Evolutionary conservation across 2,329 filamentous ascomycete species (phyloP), one percentile per base, ranked within the genome.

Genomic region (Triangularia verruculosa): DNA sequence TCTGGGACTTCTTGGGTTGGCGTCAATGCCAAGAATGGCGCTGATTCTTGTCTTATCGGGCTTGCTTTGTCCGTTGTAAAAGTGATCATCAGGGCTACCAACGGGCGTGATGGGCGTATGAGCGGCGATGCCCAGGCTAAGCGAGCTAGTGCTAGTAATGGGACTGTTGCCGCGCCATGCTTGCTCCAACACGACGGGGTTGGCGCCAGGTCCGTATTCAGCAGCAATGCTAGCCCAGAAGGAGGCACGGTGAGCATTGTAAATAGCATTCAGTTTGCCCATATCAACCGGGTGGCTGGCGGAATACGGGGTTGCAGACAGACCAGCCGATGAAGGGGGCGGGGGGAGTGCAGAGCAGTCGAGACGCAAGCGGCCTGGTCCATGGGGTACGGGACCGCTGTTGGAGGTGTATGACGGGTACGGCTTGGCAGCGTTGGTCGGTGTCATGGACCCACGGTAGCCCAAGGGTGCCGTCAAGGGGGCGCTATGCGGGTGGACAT

Each of bases 211-310:
- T 60, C 89, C 89, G 71, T 93, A 93, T 70, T 92, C 89, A 25
- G 84, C 79, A 28, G 90, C 89, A 34, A 94, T 83, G 56, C 84
- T 82, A 32, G 84, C 80, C 90, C 91, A 94, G 78, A 94, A 93
- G 8, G 85, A 83, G 58, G 83, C 80, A 52, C 89, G 86, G 76
- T 92, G 89, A 7, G 84, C 79, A 59, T 87, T 83, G 75, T 93
- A 93, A 69, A 93, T 85, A 65, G 84, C 81, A 56, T 86, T 84
- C 24, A 94, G 86, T 56, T 89, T 88, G 27, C 83, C 79, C 71
- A 87, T 82, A 74, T 91, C 87, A 67, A 89, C 81, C 66, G 82
- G 79, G 65, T 79, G 73, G 67, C 62, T 66, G 15, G 67, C 54
- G 20, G 62, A 64, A 61, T 58, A 67, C n/a, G 61, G 30, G 3